Evolutionary conservation across 2,329 filamentous ascomycete species (phyloP).

Genomic region (Chaetoscypha palmicola): DNA sequence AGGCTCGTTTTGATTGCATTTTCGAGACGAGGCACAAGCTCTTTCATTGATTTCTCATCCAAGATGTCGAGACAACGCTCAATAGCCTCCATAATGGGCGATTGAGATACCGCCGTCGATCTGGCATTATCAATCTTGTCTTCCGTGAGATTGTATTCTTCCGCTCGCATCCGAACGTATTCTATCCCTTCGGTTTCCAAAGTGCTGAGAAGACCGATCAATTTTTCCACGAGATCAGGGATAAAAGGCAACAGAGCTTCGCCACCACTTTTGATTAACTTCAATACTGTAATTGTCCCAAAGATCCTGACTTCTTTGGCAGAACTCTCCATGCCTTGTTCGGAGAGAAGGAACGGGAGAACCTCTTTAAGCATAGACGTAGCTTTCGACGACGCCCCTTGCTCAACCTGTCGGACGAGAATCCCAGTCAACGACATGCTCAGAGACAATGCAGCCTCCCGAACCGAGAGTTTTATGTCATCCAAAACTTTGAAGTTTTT

Average conservation of each 20-base stretch:
- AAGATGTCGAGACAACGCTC: conserved; percentile 81
- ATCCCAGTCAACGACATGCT: conserved; percentile 80
- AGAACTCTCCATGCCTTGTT: conserved; percentile 80
- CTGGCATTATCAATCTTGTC: conserved; percentile 87
- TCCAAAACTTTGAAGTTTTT: conserved; percentile 86
- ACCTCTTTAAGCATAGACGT: conserved; percentile 77
- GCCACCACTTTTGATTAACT: conserved; percentile 87
- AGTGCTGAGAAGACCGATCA: conserved; percentile 76
- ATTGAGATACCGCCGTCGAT: conserved; percentile 72
- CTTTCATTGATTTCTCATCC: conserved; percentile 69
- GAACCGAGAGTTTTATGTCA: conserved; percentile 89
- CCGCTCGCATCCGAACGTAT: conserved; percentile 84
- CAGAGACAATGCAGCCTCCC: conserved; percentile 70
- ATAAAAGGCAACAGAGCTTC: conserved; percentile 73
- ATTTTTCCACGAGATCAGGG: conserved; percentile 70
- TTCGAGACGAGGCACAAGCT: conserved; percentile 66
- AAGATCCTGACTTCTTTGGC: conserved; percentile 84
- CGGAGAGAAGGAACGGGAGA: conserved; percentile 82
- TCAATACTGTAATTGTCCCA: conserved; percentile 72
- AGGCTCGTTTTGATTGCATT: conserved; percentile 77
- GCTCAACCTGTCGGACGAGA: conserved; percentile 77
- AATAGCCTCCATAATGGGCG: conserved; percentile 87
- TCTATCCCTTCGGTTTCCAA: conserved; percentile 86
- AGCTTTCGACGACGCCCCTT: conserved; percentile 63
- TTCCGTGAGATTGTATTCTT: conserved; percentile 74